phyloP scores from a whole-genome alignment of 257 asterid species.

The Capsicum pubescens region DNA sequence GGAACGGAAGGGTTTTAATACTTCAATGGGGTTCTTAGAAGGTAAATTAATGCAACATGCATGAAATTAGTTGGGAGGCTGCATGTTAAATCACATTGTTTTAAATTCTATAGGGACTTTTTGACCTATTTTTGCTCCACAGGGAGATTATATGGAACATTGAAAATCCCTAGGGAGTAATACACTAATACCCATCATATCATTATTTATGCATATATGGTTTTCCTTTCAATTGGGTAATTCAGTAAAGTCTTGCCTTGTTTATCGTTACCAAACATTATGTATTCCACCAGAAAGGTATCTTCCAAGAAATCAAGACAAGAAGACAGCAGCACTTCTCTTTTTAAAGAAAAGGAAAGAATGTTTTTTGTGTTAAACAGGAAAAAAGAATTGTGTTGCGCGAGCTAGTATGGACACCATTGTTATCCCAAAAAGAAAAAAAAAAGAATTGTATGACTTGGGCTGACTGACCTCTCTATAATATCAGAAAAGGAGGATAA shows the following conservation, averaged over 20 bases:
- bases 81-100: not conserved
- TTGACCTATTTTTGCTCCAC: not conserved
- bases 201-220: not conserved
- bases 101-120: not conserved
- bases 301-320: not conserved
- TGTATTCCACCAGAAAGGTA: slow-evolving; percentile 11
- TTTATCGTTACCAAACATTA: not conserved
- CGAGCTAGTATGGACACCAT: not conserved
- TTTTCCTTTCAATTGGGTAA: not conserved
- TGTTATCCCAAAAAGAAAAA: not conserved
- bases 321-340: slow-evolving; percentile 1
- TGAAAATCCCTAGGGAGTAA: not conserved
- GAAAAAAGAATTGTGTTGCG: not conserved
- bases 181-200: slow-evolving; percentile 21
- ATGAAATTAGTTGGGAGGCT: not conserved
- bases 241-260: not conserved
- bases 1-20: not conserved
- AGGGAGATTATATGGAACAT: not conserved
- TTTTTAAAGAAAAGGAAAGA: not conserved
- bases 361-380: slow-evolving; percentile 4
- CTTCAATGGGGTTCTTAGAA: not conserved
- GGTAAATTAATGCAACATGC: not conserved
- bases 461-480: slow-evolving; percentile 15
- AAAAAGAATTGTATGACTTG: not conserved
- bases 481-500: slow-evolving; percentile 9